Percentiles rank a stretch among this genome's conserved stretches.
Conservation (phyloP, 805 yeast genomes). For the Grigorovia transvaalensis region DNA sequence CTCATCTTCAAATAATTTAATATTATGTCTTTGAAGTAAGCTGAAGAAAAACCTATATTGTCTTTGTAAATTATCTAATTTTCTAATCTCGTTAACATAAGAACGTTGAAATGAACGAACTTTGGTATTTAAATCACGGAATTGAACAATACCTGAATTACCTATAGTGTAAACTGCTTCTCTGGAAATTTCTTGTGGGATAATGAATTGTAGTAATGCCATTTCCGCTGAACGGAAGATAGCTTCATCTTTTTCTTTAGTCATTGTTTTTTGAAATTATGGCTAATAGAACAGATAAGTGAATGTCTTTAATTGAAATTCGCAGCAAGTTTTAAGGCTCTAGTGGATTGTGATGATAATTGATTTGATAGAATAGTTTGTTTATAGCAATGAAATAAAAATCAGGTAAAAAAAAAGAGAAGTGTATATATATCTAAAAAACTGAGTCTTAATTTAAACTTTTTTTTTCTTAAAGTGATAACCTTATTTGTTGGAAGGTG, state of each 20-base stretch:
- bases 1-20: slow-evolving; percentile 25
- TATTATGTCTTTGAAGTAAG: slow-evolving; percentile 41
- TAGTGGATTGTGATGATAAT: too few relatives aligned
- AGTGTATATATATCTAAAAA: too few relatives aligned
- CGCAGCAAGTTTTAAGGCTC: too few relatives aligned
- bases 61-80: slow-evolving; percentile 77
- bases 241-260: slow-evolving; percentile 23
- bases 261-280: neutral
- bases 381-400: too few relatives aligned
- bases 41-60: slow-evolving; percentile 53
- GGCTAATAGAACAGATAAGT: too few relatives aligned
- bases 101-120: slow-evolving; percentile 82
- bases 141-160: slow-evolving; percentile 74
- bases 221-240: slow-evolving; percentile 83
- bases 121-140: slow-evolving; percentile 75
- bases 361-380: neutral
- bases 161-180: slow-evolving; percentile 83
- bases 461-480: too few relatives aligned
- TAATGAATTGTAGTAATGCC: slow-evolving; percentile 84
- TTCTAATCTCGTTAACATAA: slow-evolving; percentile 79
- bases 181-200: slow-evolving; percentile 82
- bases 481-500: neutral
- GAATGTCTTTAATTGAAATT: neutral
- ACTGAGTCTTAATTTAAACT: neutral
- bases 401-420: neutral